A percentile compares a stretch with the other conserved stretches of the same genome.
Evolutionary conservation across 73 alveolate species (phyloP).

Genomic region (Paramecium primaurelia): DNA sequence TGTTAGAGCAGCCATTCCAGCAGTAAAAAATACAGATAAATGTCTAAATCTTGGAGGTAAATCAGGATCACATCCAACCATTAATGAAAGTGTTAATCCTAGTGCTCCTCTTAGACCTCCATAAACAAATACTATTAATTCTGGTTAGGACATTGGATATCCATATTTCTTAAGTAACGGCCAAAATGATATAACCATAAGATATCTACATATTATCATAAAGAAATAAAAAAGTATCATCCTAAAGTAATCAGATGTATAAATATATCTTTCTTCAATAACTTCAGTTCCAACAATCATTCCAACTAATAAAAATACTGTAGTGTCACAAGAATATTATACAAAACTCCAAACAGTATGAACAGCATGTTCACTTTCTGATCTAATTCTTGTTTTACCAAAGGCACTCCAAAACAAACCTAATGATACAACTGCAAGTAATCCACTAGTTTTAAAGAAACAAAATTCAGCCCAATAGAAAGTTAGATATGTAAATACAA

Average conservation of each 20-base stretch:
- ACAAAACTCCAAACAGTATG: slow-evolving; percentile 71
- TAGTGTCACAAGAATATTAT: slow-evolving; percentile 62
- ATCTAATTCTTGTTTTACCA: slow-evolving; percentile 66
- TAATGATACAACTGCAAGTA: slow-evolving; percentile 66
- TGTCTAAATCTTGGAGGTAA: slow-evolving; percentile 58
- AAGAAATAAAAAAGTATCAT: slow-evolving; percentile 63
- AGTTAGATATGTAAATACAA: slow-evolving; percentile 60
- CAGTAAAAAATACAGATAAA: slow-evolving; percentile 64
- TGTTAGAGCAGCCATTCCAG: slow-evolving; percentile 73
- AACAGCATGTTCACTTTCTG: slow-evolving; percentile 66
- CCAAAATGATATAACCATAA: slow-evolving; percentile 55
- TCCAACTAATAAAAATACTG: slow-evolving; percentile 66
- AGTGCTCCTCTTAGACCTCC: slow-evolving; percentile 77
- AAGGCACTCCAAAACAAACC: slow-evolving; percentile 70
- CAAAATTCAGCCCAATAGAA: slow-evolving; percentile 71
- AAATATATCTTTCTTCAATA: slow-evolving; percentile 35
- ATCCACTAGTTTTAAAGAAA: slow-evolving; percentile 54
- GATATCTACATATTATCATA: slow-evolving; percentile 60
- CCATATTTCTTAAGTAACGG: slow-evolving; percentile 63
- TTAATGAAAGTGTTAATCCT: slow-evolving; percentile 66
- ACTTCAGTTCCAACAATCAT: slow-evolving; percentile 68
- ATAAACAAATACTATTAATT: slow-evolving; percentile 59
- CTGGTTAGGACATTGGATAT: slow-evolving; percentile 58
- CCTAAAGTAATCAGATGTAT: slow-evolving; percentile 66
- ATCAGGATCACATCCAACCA: slow-evolving; percentile 65